Evolutionary conservation across 352 stramenopile genomes (phyloP), one percentile per base, ranked within the genome.

Genomic region (Pythium chondricola): DNA sequence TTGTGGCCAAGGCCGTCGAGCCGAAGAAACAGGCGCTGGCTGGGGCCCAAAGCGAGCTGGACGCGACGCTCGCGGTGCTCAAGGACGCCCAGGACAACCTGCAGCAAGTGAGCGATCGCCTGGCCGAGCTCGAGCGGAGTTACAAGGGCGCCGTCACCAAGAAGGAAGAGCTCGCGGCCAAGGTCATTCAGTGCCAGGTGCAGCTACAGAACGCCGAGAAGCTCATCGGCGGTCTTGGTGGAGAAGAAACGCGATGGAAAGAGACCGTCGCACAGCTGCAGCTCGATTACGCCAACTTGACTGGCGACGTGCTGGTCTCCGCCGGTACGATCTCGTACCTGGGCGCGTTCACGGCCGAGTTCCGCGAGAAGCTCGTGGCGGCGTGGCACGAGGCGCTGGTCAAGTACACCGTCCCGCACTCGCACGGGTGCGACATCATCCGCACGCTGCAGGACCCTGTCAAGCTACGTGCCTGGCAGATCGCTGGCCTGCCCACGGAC

Each of bases 171-270:
- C 72, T 97, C 6, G 86, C 75, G 3, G 63, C 70, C 3, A 95
- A 97, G 61, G 88, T 93, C 20, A 73, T 92, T 37, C 71, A 93
- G 41, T 97, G 86, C 41, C 83, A 95, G 63, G 75, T 95, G 16
- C 85, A 96, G 42, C 55, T 97, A 1, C 71, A 86, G 45, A 95
- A 95, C 25, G 88, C 88, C 6, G 83, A 95, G 55, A 83, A 69
- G 39, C 53, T 95, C 6, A 91, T 95, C 37, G 83, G 79, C 16
- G 79, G 81, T 7, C 64, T 95, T 10, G 83, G 81, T n/a, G 83
- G 83, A 2, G 83, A 95, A 54, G 77, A 95, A 69, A 60, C 71
- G 25, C 72, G 83, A 26, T 95, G 83, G 83, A 93, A 89, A 46
- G 76, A 85, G 8, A 92, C 81, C 0, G 80, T 91, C 7, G 76